Evolutionary conservation across 257 asterid species (phyloP), one percentile per base, ranked within the genome.

Genomic region (Scutellaria barbata): DNA sequence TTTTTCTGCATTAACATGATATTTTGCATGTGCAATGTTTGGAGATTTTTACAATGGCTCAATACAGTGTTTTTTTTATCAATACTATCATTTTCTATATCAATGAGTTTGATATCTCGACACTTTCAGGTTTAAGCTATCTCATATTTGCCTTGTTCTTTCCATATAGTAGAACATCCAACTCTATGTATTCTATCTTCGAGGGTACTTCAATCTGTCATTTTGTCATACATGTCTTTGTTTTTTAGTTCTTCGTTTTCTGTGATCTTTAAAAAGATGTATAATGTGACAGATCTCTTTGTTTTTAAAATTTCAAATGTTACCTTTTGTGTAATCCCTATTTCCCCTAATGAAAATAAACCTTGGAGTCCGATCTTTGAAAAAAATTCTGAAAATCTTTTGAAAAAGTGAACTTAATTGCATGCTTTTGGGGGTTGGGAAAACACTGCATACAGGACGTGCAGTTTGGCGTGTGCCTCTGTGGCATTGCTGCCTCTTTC

Each of bases 11-110:
- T 16, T 53, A 16, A 56, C 63, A 46, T 66, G 50, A 47, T 30
- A 46, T 76, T 60, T 50, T 39, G 57, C 51, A 67, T 52, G 16
- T 42, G 30, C 67, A 5, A 17, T 68, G 5, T 67, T 43, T 55
- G 33, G 20, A 66, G 30, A 50, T 61, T 46, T 41, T 55, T 47
- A 30, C 45, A 13, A 17, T 46, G 55, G 10, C 50, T 10, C 55
- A 63, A 41, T 55, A 64, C 1, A 30, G 20, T 12, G 37, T 55
- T 54, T 25, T 54, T 25, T 8, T 58, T 47, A 17, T 22, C 1
- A 14, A 41, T 8, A 62, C 39, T 9, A 43, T 58, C 10, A 16
- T 56, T 45, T 41, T 64, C 43, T 40, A 11, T 42, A 35, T 41
- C 12, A 48, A 5, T 1, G n/a, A 42, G 10, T 18, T 22, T 43